Conservation (phyloP, 768 basidiomycete species). For the Xanthoconium stramineum region DNA sequence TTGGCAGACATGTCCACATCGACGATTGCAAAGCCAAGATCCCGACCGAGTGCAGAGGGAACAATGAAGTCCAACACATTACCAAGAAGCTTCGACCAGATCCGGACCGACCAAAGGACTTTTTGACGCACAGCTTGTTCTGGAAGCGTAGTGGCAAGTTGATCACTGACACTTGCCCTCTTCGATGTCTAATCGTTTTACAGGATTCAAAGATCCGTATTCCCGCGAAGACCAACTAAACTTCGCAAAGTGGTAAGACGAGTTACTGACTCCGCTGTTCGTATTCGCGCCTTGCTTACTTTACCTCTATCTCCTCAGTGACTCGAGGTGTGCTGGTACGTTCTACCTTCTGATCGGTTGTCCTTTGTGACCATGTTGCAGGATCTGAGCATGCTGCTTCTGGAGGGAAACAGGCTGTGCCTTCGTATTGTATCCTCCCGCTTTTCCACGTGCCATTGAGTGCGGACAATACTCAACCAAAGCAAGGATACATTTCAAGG, state of each 20-base stretch:
- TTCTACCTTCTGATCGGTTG: neutral
- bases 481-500: constrained; percentile 45
- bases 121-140: constrained; percentile 49
- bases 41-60: constrained; percentile 34
- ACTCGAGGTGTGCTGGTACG: constrained; percentile 50
- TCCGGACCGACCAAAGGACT: constrained; percentile 49
- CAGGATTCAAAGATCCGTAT: constrained; percentile 65
- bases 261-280: neutral
- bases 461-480: constrained; percentile 18
- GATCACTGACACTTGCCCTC: fast-evolving
- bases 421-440: constrained; percentile 54
- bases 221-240: constrained; percentile 50
- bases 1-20: constrained; percentile 54
- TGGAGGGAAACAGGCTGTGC: constrained; percentile 36
- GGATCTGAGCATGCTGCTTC: constrained; percentile 49
- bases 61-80: constrained; percentile 46
- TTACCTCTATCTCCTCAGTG: constrained; percentile 30
- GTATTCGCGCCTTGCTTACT: neutral
- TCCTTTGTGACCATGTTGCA: constrained; percentile 15
- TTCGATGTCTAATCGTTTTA: neutral
- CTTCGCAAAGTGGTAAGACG: constrained; percentile 50
- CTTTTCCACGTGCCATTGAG: constrained; percentile 46
- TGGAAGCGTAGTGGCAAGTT: constrained; percentile 54
- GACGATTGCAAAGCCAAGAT: constrained; percentile 48
- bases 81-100: constrained; percentile 39